A percentile compares a stretch with the other conserved stretches of the same genome.
These are phyloP conservation scores for Halenospora varia DNA, from an alignment of 495 filamentous ascomycete species.

Conservation along the genomic window DNA sequence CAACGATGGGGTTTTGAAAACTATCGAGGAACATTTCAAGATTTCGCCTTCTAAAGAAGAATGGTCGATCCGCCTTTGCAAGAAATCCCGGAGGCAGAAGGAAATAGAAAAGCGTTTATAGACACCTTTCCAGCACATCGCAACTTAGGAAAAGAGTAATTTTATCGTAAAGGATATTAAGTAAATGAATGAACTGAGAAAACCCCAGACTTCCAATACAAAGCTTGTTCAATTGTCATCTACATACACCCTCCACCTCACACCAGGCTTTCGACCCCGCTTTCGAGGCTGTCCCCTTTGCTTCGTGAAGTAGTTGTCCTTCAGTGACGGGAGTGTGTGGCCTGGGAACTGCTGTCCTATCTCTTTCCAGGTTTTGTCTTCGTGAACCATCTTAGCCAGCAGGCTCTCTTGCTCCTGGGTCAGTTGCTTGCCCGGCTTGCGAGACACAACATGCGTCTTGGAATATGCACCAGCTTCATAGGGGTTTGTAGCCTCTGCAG, in stretches of 20 bases:
- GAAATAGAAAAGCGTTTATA: too few species aligned
- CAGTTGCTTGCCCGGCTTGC: slow-evolving; percentile 2
- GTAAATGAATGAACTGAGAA: too few species aligned
- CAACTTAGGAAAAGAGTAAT: too few species aligned
- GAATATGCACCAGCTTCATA: not conserved
- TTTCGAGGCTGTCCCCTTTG: slow-evolving; percentile 13
- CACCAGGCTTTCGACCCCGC: slow-evolving; percentile 6
- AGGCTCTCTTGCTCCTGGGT: slow-evolving; percentile 4
- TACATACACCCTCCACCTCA: not conserved
- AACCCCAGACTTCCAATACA: too few species aligned
- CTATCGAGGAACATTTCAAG: too few species aligned
- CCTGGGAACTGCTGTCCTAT: slow-evolving; percentile 7
- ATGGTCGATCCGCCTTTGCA: too few species aligned
- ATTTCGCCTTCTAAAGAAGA: too few species aligned
- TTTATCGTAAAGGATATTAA: too few species aligned
- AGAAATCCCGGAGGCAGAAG: too few species aligned
- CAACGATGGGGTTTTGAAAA: too few species aligned
- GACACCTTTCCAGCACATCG: too few species aligned
- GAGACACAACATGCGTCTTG: too few species aligned
- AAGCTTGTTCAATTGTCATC: not conserved
- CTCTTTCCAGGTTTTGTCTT: slow-evolving; percentile 6
- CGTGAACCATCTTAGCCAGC: slow-evolving; percentile 5
- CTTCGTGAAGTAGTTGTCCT: slow-evolving; percentile 6
- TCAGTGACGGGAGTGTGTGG: slow-evolving; percentile 8
- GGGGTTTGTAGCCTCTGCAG: not conserved